These are phyloP conservation scores for Paramecium bursaria DNA, from an alignment of 73 alveolate species.

Conservation along the genomic window DNA sequence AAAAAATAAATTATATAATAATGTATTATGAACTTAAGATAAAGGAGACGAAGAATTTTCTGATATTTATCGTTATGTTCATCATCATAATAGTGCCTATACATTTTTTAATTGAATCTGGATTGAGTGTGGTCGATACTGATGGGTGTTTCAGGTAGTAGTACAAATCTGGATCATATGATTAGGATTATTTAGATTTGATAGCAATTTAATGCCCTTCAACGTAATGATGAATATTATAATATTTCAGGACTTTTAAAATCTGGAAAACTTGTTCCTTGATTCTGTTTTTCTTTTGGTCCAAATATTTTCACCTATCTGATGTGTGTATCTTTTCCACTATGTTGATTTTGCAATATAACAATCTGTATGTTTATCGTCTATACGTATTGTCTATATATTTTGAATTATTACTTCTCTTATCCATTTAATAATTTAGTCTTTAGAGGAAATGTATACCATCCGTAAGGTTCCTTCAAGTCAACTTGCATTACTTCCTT, in stretches of 20 bases:
- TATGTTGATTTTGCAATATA: slow-evolving; percentile 93
- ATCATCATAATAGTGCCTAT: slow-evolving; percentile 34
- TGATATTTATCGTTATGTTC: neutral
- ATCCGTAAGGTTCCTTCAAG: slow-evolving; percentile 97
- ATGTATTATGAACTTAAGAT: slow-evolving; percentile 47
- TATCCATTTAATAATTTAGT: slow-evolving; percentile 60
- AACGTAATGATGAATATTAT: slow-evolving; percentile 68
- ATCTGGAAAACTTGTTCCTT: slow-evolving; percentile 72
- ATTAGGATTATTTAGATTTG: too few relatives aligned
- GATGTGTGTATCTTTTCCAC: slow-evolving; percentile 98
- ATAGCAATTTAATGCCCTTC: slow-evolving; percentile 3
- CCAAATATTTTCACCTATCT: slow-evolving; percentile 96
- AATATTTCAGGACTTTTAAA: slow-evolving; percentile 64
- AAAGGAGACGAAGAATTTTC: slow-evolving; percentile 39
- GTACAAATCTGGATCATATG: too few relatives aligned
- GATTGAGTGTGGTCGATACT: slow-evolving; percentile 20
- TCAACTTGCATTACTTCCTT: slow-evolving; percentile 94
- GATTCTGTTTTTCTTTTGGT: slow-evolving; percentile 88
- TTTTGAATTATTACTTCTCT: slow-evolving; percentile 61
- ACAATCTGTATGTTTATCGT: slow-evolving; percentile 93
- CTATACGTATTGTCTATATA: slow-evolving; percentile 84
- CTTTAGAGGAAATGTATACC: slow-evolving; percentile 89
- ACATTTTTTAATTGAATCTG: slow-evolving; percentile 23
- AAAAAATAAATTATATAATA: too few relatives aligned
- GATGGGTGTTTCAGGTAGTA: slow-evolving; percentile 38